Evolutionary conservation across 192 early-diverging fungal genomes (phyloP), one percentile per base, ranked within the genome.

Genomic region (Linnemannia elongata): DNA sequence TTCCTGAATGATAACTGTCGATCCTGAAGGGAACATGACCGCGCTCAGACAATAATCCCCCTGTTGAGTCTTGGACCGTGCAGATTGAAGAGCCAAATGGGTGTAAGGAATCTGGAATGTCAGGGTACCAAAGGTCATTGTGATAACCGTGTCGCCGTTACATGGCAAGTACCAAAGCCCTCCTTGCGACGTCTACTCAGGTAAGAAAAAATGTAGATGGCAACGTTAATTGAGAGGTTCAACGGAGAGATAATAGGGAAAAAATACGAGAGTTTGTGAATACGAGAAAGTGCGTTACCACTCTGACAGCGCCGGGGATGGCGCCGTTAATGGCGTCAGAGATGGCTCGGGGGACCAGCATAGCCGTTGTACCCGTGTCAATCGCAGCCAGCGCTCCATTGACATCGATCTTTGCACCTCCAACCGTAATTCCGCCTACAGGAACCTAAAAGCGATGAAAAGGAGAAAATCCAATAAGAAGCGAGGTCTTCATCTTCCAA

Each of bases 281-380:
- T 27, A 74, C 6, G 15, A 49, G n/a, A 74, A 74, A 1, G 45
- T 12, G 22, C n/a, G 72, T 71, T 68, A 69, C 55, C 42, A 68
- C 30, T 44, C 72, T 69, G 1, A 57, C 30, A 38, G 91, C 77
- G 18, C 87, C 86, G 3, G 88, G 86, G 66, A 93, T 92, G 7
- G 33, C 72, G 13, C 68, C 69, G 74, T 93, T 91, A 38, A 93
- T 85, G 41, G 76, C 69, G 3, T 88, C 66, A 0, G 89, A 75
- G 17, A 89, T 72, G 0, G 38, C 55, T n/a, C 83, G 41, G 7
- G 93, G 92, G 1, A 90, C 60, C 87, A 95, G 76, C 66, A 92
- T 78, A 7, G 92, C 78, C 2, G 92, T 90, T 33, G 93, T 93
- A n/a, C 93, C 93, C 15, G 92, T 93, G 77, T 94, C 93, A 20